Conservation (phyloP, 805 yeast genomes). For the Kodamaea nitidulidarum region DNA sequence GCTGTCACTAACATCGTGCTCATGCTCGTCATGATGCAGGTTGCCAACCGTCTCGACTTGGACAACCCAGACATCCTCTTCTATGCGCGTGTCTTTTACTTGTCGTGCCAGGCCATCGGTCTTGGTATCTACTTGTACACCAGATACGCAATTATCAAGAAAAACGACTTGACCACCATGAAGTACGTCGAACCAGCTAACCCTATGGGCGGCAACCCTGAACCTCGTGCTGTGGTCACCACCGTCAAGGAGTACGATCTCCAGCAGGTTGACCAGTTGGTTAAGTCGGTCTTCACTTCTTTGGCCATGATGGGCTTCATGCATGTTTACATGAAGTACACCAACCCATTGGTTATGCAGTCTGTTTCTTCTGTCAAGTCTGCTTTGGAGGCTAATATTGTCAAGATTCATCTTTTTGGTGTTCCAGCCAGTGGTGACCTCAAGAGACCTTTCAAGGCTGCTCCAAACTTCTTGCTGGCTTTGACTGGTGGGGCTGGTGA, state of each 20-base stretch:
- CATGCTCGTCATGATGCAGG: slow-evolving; percentile 97
- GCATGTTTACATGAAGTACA: slow-evolving; percentile 96
- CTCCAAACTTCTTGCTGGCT: slow-evolving; percentile 49
- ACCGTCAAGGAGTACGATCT: slow-evolving; percentile 94
- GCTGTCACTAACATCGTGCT: slow-evolving; percentile 79
- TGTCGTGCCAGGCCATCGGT: slow-evolving; percentile 60
- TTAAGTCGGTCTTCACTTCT: slow-evolving; percentile 82
- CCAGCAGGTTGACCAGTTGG: slow-evolving; percentile 72
- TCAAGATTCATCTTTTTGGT: slow-evolving; percentile 85
- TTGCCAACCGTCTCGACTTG: slow-evolving; percentile 81
- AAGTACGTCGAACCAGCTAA: slow-evolving; percentile 86
- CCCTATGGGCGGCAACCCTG: slow-evolving; percentile 72
- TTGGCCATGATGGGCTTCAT: slow-evolving; percentile 96
- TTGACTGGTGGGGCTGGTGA: slow-evolving; percentile 58
- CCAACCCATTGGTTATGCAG: slow-evolving; percentile 96
- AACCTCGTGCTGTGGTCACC: slow-evolving; percentile 73
- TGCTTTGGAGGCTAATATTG: slow-evolving; percentile 85
- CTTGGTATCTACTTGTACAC: slow-evolving; percentile 64
- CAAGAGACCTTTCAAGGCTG: slow-evolving; percentile 94
- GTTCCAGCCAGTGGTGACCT: slow-evolving; percentile 81
- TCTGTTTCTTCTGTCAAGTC: slow-evolving; percentile 85
- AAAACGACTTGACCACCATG: slow-evolving; percentile 87
- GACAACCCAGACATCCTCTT: slow-evolving; percentile 74
- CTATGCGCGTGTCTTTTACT: slow-evolving; percentile 72
- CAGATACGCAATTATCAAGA: slow-evolving; percentile 55